phyloP scores from a whole-genome alignment of 2,329 filamentous ascomycete species.

The Diplodia seriata region DNA sequence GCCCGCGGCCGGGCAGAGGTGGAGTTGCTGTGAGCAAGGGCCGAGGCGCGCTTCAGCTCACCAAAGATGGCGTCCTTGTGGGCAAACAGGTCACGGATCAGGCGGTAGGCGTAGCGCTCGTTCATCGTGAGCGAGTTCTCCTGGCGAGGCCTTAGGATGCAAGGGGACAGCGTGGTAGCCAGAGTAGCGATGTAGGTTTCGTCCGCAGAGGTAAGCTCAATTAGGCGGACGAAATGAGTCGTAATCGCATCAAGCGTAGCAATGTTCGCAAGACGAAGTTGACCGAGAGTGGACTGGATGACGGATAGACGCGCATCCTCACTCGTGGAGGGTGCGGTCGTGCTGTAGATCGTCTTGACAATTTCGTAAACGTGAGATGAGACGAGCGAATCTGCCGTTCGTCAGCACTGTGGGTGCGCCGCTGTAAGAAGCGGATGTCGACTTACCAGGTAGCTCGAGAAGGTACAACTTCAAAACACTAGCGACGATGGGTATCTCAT shows the following conservation, averaged over 20 bases:
- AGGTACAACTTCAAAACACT: slow-evolving; percentile 93
- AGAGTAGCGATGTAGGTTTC: slow-evolving; percentile 81
- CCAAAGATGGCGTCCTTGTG: slow-evolving; percentile 96
- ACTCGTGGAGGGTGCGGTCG: slow-evolving; percentile 69
- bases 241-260: slow-evolving; percentile 98
- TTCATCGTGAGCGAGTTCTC: slow-evolving; percentile 94
- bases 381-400: slow-evolving; percentile 82
- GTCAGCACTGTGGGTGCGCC: slow-evolving; percentile 8
- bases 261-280: slow-evolving; percentile 94
- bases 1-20: slow-evolving; percentile 74
- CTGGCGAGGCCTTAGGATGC: slow-evolving; percentile 82
- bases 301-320: slow-evolving; percentile 85
- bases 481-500: slow-evolving; percentile 92
- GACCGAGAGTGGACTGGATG: slow-evolving; percentile 92
- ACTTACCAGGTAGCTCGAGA: slow-evolving; percentile 86
- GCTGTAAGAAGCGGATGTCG: neutral
- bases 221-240: slow-evolving; percentile 96
- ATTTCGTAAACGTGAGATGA: slow-evolving; percentile 99
- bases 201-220: slow-evolving; percentile 95
- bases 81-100: slow-evolving; percentile 88
- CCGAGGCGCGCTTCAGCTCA: slow-evolving; percentile 90
- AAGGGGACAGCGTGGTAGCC: slow-evolving; percentile 78
- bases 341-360: slow-evolving; percentile 94
- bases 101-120: slow-evolving; percentile 88
- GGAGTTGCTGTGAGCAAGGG: slow-evolving; percentile 69